Evolutionary conservation across 352 stramenopile species (phyloP), one percentile per base, ranked within the genome.

Genomic region (Globisporangium middletonii): DNA sequence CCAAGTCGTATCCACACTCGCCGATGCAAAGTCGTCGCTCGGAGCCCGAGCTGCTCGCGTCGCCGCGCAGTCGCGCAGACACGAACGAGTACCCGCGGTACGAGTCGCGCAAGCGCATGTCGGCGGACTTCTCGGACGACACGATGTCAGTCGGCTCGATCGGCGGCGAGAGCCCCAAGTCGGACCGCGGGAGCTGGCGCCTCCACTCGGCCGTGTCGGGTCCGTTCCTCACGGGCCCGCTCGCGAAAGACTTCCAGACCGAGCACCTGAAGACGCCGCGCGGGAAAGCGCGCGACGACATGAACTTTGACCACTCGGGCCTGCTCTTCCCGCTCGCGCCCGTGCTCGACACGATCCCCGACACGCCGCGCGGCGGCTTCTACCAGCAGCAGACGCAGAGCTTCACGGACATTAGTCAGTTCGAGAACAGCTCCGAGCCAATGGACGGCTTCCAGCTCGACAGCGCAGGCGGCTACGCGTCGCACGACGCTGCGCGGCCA

Each of bases 301-400:
- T 65, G 28, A 65, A 70, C 55, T 75, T 77, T 37, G 67, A 75
- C 37, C 49, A 67, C 38, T 57, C 47, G 30, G 67, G 67, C 0
- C 57, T 76, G 12, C 56, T 75, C 23, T 77, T 77, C 56, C 69
- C 69, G 7, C 57, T 74, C 16, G 66, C 69, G 12, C 69, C 69
- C 0, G 69, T 62, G 27, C 69, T 72, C 45, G 57, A 66, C 56
- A 52, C 53, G 58, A 73, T 54, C 43, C 58, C 52, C 3, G 61
- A 64, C 49, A 65, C 59, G 46, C 59, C 59, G 16, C 61, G 63
- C 37, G 58, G 61, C 9, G 42, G 27, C n/a, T 61, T 59, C 42
- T 37, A 50, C 38, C 55, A 64, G 35, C 53, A 64, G 33, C 56
- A 64, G 35, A 18, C 59, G 27, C 62, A 70, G 27, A 53, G 66